Base-by-base conservation (phyloP, 495 filamentous ascomycete species). In the Penicillium taxi region DNA sequence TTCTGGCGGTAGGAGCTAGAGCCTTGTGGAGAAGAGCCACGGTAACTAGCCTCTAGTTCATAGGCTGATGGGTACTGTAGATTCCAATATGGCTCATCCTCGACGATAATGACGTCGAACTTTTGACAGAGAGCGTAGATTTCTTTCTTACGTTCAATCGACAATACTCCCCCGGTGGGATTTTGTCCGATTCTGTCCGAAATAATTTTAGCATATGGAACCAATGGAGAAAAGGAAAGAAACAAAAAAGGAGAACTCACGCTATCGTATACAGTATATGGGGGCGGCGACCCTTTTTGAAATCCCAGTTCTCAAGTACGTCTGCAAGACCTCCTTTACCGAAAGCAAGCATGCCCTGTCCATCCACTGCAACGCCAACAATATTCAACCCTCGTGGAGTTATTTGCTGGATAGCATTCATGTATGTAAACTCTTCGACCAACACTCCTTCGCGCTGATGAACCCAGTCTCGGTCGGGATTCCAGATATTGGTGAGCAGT, bases 31-130 rank as follows among this genome's bases (percentile, higher is more conserved):
- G 26, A 33, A n/a, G 30, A 16, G 13, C 57, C 56, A n/a, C 67
- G 64, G 32, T 58, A 53, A 31, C 47, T 39, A 12, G 60, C 52
- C 39, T 66, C 54, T 35, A 43, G 33, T 16, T 44, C 41, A 23
- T 68, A 64, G 4, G 79, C 78, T 2, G 81, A 84, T 2, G 85
- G 85, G 47, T 75, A 95, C 51, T 95, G 90, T 9, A 96, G 72
- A 52, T 91, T 90, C 85, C 87, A 96, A 63, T 96, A 96, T 2
- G 90, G 90, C 38, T 94, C 88, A 53, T 96, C 90, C 61, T 96
- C 90, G 45, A 93, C 65, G 42, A 96, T 94, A 49, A 95, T 76
- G 39, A 96, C 77, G 57, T 96, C 87, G 58, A 86, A 91, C 48
- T 77, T 76, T 46, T 75, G 75, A 64, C 86, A 94, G 23, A 95